Base-by-base conservation (phyloP, 2,329 filamentous ascomycete species). In the Claviceps sp. region DNA sequence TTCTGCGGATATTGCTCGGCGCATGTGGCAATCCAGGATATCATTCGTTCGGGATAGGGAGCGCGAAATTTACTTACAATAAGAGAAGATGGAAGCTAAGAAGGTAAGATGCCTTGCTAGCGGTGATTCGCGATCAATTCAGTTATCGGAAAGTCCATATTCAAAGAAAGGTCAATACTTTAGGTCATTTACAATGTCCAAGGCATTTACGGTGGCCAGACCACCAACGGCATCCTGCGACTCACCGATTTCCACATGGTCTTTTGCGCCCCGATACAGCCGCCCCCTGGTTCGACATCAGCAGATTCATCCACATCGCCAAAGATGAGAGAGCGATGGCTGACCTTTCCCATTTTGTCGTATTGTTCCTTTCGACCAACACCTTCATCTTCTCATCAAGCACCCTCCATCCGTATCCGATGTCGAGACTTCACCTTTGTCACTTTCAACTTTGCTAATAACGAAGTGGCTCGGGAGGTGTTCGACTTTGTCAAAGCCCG, bases 341-440 rank as follows among this genome's bases (percentile, higher is more conserved):
- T 97, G 51, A 90, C 93, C 16, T 98, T 90, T 67, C 90, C 91
- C 23, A 90, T 97, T 68, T 88, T 98, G 61, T 80, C 80, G 42
- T 80, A 83, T 61, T 95, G 90, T 69, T 80, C 78, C 23, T 81
- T 91, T 58, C 81, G 88, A 54, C 85, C 88, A 29, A 82, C 83
- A 46, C 83, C 86, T 17, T 75, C 80, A 6, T 73, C 76, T 13
- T 85, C 85, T 53, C 78, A 81, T 49, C 78, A 88, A 55, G 78
- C 82, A 36, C 88, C 90, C 5, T 86, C 87, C 3, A 88, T 98
- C 62, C 85, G 91, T 50, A 72, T 98, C 55, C 83, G 89, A 50
- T 89, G 90, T 64, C 86, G 91, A 53, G 93, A 98, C 72, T 97
- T 98, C 66, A 91, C 82, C 47, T 95, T 90, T 67, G 82, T 95